Base-by-base conservation (phyloP, 2,329 filamentous ascomycete genomes). In the Scedosporium aurantiacum region DNA sequence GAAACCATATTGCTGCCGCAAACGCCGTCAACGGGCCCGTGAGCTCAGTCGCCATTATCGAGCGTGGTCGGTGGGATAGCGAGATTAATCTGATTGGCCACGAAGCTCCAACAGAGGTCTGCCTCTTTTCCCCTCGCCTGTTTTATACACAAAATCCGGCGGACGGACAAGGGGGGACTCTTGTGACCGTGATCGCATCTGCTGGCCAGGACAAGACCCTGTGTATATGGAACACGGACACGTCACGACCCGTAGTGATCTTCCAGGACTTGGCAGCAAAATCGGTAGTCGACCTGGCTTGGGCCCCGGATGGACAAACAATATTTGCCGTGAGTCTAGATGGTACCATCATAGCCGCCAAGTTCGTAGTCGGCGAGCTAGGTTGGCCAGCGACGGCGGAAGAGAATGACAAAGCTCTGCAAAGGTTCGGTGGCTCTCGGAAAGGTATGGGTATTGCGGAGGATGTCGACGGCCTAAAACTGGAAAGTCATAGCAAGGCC, bases 61-160 rank as follows among this genome's bases (percentile, higher is more conserved):
- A 94, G 70, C 88, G 94, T 67, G 88, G 90, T 18, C 84, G 84
- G 43, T 99, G 95, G 94, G 91, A 96, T 69, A 91, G 91, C 65
- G 91, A 99, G 69, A 97, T 97, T 75, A 97, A 96, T 71, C 75
- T 99, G 63, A 97, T 99, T 63, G 94, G 94, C 7, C 94, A 99
- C 71, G 94, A 99, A 78, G 93, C 90, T 0, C 94, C 94, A 0
- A 94, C 95, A 0, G 94, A 99, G 75, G 94, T 99, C 2, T 97
- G 93, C 78, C 90, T 94, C 66, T 99, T 99, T 72, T 97, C 94
- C 1, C 95, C 95, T 0, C 82, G 94, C 64, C 77, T 99, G 23
- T 99, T 97, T 69, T 84, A 88, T 63, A 86, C 86, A 14, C 81
- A 83, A 60, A 84, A 91, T 57, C 89, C 88, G 0, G 68, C 76